Base-by-base conservation (phyloP, 305 asterid genomes). In the Fraxinus sp. region DNA sequence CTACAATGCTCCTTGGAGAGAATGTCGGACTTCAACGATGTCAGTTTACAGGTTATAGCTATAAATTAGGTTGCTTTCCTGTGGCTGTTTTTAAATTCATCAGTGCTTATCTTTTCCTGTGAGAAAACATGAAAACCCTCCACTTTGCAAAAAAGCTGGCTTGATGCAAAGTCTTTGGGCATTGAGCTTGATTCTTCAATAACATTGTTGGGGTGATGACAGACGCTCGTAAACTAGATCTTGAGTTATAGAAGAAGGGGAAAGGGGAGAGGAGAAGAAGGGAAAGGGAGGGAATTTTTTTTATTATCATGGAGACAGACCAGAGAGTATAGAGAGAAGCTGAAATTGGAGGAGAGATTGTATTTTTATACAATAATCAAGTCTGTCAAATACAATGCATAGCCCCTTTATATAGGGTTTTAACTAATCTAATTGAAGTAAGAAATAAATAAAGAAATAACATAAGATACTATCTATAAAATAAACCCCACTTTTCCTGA, bases 1-100 rank as follows among this genome's bases (percentile, higher is more conserved):
- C 68, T 36, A 79, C 80, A 75, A 75, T 82, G 77, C 83, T 33
- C 28, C 30, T 10, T 55, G 52, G 77, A 83, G 70, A 37, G 37
- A 59, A 77, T 73, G 22, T 75, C 35, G 32, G 55, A 33, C 4
- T 71, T 10, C 64, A 77, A 46, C 18, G 30, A 16, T 37, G 62
- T 77, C 35, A 24, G 14, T 49, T 77, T 70, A 64, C 32, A 32
- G 39, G 35, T 83, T 82, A 18, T 77, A 77, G 36, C 77, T 55
- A 52, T 55, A 13, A 41, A 77, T 26, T 81, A 33, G 33, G n/a
- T 64, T 79, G 33, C 8, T 66, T 80, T 59, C 28, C 46, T 68
- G 16, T n/a, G 72, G 46, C 46, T 16, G 33, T 79, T 49, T 68
- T 43, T 6, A n/a, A 46, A 66, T 73, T 52, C 41, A 79, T 41